These are phyloP conservation scores for Pterulicium gracile DNA, from an alignment of 1,284 basidiomycete species.

Conservation along the genomic window DNA sequence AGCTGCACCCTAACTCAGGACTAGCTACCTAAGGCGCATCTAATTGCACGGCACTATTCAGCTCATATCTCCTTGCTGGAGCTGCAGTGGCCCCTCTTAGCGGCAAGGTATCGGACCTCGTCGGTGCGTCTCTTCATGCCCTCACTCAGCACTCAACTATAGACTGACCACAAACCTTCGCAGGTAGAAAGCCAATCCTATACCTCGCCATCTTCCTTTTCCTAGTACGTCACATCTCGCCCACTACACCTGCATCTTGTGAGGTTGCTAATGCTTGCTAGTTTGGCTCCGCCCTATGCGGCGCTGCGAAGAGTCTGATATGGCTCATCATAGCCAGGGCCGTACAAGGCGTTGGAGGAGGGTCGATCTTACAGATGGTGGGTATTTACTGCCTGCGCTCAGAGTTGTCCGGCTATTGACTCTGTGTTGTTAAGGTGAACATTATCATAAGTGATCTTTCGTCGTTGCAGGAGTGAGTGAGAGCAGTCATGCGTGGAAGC, in stretches of 20 bases:
- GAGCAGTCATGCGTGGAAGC: not conserved
- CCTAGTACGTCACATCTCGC: slow-evolving; percentile 15
- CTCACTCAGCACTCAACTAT: too few relatives aligned
- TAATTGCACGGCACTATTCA: slow-evolving; percentile 6
- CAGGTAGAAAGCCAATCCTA: slow-evolving; percentile 28
- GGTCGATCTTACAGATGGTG: slow-evolving; percentile 20
- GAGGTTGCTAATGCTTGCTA: too few relatives aligned
- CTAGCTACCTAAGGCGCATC: slow-evolving; percentile 11
- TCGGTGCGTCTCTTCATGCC: not conserved
- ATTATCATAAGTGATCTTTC: slow-evolving; percentile 7
- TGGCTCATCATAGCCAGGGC: slow-evolving; percentile 38
- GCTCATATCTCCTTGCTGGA: slow-evolving; percentile 25
- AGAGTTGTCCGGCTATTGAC: not conserved
- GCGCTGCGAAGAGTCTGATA: slow-evolving; percentile 34
- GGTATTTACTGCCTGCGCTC: not conserved
- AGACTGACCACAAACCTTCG: too few relatives aligned
- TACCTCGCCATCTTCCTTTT: slow-evolving; percentile 27
- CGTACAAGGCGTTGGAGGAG: slow-evolving; percentile 36
- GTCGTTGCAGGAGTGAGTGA: not conserved
- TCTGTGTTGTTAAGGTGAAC: slow-evolving; percentile 5
- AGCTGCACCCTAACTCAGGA: slow-evolving; percentile 15
- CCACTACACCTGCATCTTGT: too few relatives aligned
- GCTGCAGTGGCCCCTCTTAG: slow-evolving; percentile 22
- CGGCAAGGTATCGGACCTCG: slow-evolving; percentile 26
- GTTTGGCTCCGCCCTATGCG: slow-evolving; percentile 38